A percentile compares a stretch with the other conserved stretches of the same genome.
Evolutionary conservation across 2,329 filamentous ascomycete genomes (phyloP).

Genomic region (Parastagonospora avenae): DNA sequence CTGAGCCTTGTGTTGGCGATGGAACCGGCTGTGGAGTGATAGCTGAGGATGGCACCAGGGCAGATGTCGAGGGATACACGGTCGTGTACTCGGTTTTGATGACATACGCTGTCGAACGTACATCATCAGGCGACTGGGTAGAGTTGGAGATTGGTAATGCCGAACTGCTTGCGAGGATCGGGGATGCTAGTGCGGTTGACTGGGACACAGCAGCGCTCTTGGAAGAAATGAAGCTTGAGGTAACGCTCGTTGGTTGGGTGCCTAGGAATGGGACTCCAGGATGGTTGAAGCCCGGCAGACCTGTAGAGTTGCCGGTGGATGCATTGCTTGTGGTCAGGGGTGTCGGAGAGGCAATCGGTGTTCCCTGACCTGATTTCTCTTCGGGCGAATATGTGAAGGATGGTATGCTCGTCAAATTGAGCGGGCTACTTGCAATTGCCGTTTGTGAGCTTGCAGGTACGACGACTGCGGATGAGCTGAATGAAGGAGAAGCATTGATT

Average conservation of each 20-base stretch:
- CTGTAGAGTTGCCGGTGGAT: conserved; percentile 16
- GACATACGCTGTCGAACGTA: conserved; percentile 9
- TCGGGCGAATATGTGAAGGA: conserved; percentile 33
- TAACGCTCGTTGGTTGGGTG: not conserved
- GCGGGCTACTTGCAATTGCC: conserved; percentile 17
- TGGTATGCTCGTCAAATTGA: conserved; percentile 20
- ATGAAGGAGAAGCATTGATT: conserved; percentile 6
- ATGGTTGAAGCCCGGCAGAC: conserved; percentile 27
- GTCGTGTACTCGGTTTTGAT: conserved; percentile 39
- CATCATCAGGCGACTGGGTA: not conserved
- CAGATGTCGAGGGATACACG: conserved; percentile 21
- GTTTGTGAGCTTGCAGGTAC: conserved; percentile 16
- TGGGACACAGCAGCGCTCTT: conserved; percentile 5
- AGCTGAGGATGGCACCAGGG: conserved; percentile 1
- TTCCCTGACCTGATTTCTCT: conserved; percentile 10
- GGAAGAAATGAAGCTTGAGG: conserved; percentile 4
- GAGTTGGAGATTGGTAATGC: not conserved
- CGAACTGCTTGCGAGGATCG: not conserved
- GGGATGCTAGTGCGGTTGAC: not conserved
- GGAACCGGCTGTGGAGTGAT: conserved; percentile 5
- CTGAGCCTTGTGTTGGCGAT: conserved; percentile 3
- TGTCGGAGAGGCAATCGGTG: conserved; percentile 9
- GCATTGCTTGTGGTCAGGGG: conserved; percentile 6
- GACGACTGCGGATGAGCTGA: conserved; percentile 4
- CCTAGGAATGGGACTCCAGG: conserved; percentile 12